Base-by-base conservation (phyloP, 192 early-diverging fungal genomes). In the Podila epicladia region DNA sequence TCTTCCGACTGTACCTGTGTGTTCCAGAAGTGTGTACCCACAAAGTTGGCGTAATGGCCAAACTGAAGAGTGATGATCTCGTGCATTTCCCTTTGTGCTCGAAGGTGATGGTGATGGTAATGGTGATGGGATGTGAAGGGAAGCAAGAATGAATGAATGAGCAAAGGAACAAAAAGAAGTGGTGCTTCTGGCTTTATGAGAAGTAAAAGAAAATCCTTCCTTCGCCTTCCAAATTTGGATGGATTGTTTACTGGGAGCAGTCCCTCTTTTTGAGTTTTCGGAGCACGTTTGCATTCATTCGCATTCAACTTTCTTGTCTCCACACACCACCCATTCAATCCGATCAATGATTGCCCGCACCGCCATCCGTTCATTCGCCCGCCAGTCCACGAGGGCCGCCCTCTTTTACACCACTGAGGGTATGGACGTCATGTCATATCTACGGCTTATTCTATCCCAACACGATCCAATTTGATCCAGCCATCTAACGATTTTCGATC, bases 1-100 rank as follows among this genome's bases (percentile, higher is more conserved):
- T 24, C 1, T 55, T 22, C 22, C 26, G 65, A 53, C 1, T 24
- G 48, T 76, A 93, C 95, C 86, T 94, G 93, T 20, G 93, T 85
- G 80, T 97, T 99, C 96, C 96, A 99, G 72, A 91, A 96, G 84
- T 99, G 97, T 20, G 95, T 90, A 13, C 95, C 96, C 4, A 95
- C 93, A 82, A 90, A 96, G 80, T 96, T 96, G 50, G 96, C 89
- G 55, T 84, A 80, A 29, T 94, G 91, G 33, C 97, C 97, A 75
- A 97, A 87, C 85, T 98, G 97, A 26, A 99, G 74, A 9, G 97
- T 97, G n/a, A 99, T 73, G 31, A 98, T 93, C 73, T 97, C 96
- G 63, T 90, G 87, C 94, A 95, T 95, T 15, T 28, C 68, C 5
- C 13, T 15, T 45, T 15, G 41, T 17, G 41, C 12, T 45, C 9